Evolutionary conservation across 2,329 filamentous ascomycete genomes (phyloP).

Genomic region (Scolecobasidium constrictum): DNA sequence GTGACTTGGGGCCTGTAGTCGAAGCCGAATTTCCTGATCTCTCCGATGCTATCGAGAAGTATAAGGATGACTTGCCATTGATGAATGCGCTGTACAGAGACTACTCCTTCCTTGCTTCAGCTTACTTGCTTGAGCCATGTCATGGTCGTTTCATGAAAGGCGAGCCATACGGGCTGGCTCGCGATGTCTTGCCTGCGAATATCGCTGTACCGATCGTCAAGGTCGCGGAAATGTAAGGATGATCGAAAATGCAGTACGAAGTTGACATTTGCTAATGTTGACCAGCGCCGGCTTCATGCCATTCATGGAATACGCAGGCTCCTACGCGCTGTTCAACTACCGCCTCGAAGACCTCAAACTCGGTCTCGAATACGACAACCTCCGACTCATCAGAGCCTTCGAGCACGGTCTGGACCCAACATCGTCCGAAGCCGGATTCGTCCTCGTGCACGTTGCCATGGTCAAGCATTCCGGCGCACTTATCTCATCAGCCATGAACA

Average conservation of each 20-base stretch:
- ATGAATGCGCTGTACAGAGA: constrained; percentile 85
- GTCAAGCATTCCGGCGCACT: constrained; percentile 74
- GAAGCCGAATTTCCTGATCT: constrained; percentile 67
- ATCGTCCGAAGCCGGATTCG: constrained; percentile 88
- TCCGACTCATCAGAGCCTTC: constrained; percentile 82
- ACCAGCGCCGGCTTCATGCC: constrained; percentile 64
- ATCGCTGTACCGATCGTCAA: constrained; percentile 74
- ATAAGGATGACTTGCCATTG: constrained; percentile 58
- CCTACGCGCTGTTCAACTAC: constrained; percentile 54
- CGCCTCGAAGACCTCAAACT: constrained; percentile 44
- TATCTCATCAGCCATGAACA: constrained; percentile 58
- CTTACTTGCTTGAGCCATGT: constrained; percentile 84
- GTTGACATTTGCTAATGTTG: constrained; percentile 12
- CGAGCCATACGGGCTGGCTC: constrained; percentile 66
- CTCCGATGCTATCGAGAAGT: constrained; percentile 60
- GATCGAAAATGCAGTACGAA: neutral
- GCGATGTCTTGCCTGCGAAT: constrained; percentile 60
- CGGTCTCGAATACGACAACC: constrained; percentile 47
- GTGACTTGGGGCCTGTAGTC: constrained; percentile 65
- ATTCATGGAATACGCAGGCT: constrained; percentile 75
- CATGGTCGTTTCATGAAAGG: constrained; percentile 36
- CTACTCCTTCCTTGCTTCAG: constrained; percentile 82
- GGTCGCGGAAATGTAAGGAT: constrained; percentile 72
- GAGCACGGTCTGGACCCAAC: constrained; percentile 76
- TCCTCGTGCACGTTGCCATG: constrained; percentile 95